Conservation (phyloP, 768 basidiomycete genomes). For the Pisolithus marmoratus region DNA sequence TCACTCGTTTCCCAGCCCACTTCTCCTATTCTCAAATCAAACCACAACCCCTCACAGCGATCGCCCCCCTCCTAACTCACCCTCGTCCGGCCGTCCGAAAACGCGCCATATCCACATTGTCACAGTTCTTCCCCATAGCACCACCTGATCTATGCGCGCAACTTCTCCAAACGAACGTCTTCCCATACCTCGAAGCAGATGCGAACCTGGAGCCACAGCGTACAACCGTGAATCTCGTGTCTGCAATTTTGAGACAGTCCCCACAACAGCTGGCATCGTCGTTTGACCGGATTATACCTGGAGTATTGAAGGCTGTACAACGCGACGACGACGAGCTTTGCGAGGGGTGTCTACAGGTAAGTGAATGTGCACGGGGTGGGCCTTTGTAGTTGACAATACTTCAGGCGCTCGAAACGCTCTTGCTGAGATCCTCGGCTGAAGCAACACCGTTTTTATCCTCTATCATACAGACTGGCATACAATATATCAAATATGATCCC, state of each 20-base stretch:
- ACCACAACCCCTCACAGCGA: constrained; percentile 58
- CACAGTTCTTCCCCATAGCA: constrained; percentile 76
- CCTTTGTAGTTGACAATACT: constrained; percentile 5
- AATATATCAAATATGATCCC: constrained; percentile 90
- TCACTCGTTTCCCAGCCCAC: constrained; percentile 74
- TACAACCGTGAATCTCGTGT: constrained; percentile 73
- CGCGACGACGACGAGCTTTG: constrained; percentile 80
- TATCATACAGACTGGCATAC: constrained; percentile 65
- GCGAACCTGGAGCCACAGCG: constrained; percentile 64
- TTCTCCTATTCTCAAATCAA: constrained; percentile 47
- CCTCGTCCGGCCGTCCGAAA: constrained; percentile 84
- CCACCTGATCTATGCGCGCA: constrained; percentile 54
- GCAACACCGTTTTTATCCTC: constrained; percentile 63
- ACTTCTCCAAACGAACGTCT: constrained; percentile 54
- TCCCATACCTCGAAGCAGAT: constrained; percentile 49
- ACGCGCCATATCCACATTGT: constrained; percentile 81
- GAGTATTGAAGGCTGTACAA: constrained; percentile 61
- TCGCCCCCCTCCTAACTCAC: constrained; percentile 71
- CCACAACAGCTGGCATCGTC: constrained; percentile 60
- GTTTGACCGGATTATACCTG: constrained; percentile 60
- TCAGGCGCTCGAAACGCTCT: constrained; percentile 80
- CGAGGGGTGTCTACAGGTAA: constrained; percentile 74
- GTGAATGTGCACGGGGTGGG: constrained; percentile 1
- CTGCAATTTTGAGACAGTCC: constrained; percentile 72
- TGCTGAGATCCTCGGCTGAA: constrained; percentile 80